Conservation (phyloP, 345 rosid species). For the Cardamine occulta region DNA sequence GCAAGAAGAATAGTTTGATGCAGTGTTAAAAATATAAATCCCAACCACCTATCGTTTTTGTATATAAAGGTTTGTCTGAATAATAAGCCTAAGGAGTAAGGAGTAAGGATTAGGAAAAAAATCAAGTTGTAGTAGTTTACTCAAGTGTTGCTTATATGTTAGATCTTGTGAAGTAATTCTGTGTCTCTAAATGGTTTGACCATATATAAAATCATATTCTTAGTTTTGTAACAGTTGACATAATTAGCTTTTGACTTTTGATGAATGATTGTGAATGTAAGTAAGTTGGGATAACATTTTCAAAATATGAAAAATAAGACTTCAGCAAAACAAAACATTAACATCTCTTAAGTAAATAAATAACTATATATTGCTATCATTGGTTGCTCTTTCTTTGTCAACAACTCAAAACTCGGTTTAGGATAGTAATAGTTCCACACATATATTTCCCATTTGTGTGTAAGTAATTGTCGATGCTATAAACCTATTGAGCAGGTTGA, state of each 20-base stretch:
- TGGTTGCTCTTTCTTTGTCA: not conserved
- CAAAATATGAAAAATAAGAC: not conserved
- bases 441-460: not conserved
- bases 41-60: conserved; percentile 10
- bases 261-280: conserved; percentile 5
- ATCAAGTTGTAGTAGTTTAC: conserved; percentile 29
- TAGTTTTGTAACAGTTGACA: conserved; percentile 10
- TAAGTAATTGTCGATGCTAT: not conserved
- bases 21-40: conserved; percentile 7
- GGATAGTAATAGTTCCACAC: not conserved
- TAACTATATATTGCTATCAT: not conserved
- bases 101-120: conserved; percentile 25
- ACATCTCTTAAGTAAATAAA: not conserved
- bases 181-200: conserved; percentile 16
- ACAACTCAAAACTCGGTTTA: not conserved
- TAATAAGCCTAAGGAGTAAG: conserved; percentile 19
- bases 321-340: not conserved
- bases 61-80: conserved; percentile 31
- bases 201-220: not conserved
- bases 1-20: conserved; percentile 21
- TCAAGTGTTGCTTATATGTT: conserved; percentile 24
- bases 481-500: not conserved
- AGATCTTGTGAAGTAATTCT: conserved; percentile 7
- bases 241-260: not conserved
- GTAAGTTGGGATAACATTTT: not conserved